Evolutionary conservation across 1,284 basidiomycete species (phyloP), one percentile per base, ranked within the genome.

Genomic region (Singerocomus rubriflavus): DNA sequence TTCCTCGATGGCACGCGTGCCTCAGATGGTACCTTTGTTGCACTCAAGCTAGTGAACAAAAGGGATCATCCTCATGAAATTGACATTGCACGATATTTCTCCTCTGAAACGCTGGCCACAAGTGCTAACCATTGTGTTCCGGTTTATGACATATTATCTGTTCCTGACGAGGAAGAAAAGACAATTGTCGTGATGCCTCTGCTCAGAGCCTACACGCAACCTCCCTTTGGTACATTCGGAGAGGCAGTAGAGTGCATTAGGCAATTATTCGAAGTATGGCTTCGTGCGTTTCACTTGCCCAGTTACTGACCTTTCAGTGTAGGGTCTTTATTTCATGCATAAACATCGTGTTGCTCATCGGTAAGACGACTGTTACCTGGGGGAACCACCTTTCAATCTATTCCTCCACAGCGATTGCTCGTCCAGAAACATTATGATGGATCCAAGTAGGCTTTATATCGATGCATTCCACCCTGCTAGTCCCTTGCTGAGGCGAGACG

Each of bases 341-440:
- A 26, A 36, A 8, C 39, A 61, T 13, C 50, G 29, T 3, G 47
- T 54, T 8, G 50, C 62, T 1, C 62, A 61, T 35, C 44, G 48
- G 51, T 54, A 14, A 0, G 42, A 25, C 6, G 21, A 21, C 21
- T 21, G 4, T 21, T 5, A 33, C 5, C 5, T 21, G 21, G 21
- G 4, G 21, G 21, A 9, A 39, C 2, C 26, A 14, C 3, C 2
- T 17, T 9, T 16, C 26, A 5, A 8, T 13, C 14, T 39, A 2
- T 50, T 9, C 12, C 26, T 14, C 13, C 10, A 7, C 5, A 56
- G 54, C 3, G 54, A 56, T 12, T 56, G 55, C n/a, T 54, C 57
- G 54, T 45, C 46, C 5, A 30, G 56, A n/a, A 76, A 76, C 45
- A 62, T 75, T 36, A 71, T 75, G 71, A 62, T 74, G 53, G 72